A percentile compares a stretch with the other conserved stretches of the same genome.
Conservation (phyloP, 2,329 filamentous ascomycete genomes). For the Colletotrichum sp. region DNA sequence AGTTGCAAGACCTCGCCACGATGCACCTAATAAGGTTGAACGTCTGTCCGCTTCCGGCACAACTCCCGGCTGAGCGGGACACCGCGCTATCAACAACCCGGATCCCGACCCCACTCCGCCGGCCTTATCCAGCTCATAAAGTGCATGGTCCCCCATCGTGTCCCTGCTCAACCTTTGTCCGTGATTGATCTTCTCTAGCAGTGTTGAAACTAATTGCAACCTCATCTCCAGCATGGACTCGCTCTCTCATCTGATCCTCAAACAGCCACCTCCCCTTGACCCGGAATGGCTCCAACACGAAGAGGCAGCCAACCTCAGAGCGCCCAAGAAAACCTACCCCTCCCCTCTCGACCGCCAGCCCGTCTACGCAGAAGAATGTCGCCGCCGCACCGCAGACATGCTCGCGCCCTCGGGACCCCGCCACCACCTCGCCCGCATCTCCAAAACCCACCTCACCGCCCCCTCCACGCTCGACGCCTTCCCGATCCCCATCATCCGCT, state of each 20-base stretch:
- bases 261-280: slow-evolving; percentile 36
- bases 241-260: not conserved
- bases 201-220: not conserved
- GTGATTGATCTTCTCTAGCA: not conserved
- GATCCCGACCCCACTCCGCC: slow-evolving; percentile 9
- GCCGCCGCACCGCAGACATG: slow-evolving; percentile 37
- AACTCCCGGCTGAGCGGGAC: slow-evolving; percentile 13
- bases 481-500: slow-evolving; percentile 40
- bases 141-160: not conserved
- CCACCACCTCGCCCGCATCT: slow-evolving; percentile 38
- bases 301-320: slow-evolving; percentile 28
- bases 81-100: slow-evolving; percentile 14
- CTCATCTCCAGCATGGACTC: not conserved
- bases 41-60: not conserved
- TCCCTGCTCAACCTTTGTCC: not conserved
- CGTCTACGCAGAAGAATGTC: slow-evolving; percentile 44
- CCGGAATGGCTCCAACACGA: slow-evolving; percentile 45
- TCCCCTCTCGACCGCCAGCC: slow-evolving; percentile 37
- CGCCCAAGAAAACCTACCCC: slow-evolving; percentile 27
- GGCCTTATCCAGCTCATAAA: not conserved
- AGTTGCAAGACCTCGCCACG: no score
- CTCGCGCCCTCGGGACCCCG: slow-evolving; percentile 38
- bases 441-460: slow-evolving; percentile 29
- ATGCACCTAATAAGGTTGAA: not conserved
- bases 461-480: slow-evolving; percentile 35